Base-by-base conservation (phyloP, 2,329 filamentous ascomycete species). In the Hypoxylon sp. region DNA sequence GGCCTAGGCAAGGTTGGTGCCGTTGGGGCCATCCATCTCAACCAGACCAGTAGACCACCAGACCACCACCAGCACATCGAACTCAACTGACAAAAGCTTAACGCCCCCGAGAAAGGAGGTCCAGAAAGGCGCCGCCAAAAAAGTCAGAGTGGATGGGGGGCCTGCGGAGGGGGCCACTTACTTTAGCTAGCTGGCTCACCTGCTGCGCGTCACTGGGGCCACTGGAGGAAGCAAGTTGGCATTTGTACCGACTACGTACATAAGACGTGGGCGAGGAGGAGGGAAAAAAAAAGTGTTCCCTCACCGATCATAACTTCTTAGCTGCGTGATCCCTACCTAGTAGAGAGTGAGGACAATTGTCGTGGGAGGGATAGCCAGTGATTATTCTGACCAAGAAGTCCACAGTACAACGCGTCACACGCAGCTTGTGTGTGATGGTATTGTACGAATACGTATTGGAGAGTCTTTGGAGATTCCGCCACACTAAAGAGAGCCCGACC, bases 271-370 rank as follows among this genome's bases (percentile, higher is more conserved):
- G 55, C 58, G 36, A 45, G 48, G 52, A 67, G 36, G 46, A 69
- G 50, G 50, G 30, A 49, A 49, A 48, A 30, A 30, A 67, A 45
- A 43, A 69, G 60, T 53, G 59, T 56, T 67, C 64, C 61, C 67
- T 65, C 67, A 63, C 67, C 67, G 68, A 68, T 65, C 56, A 49
- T 65, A 46, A 17, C 53, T 70, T 65, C 67, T 43, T 67, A 72
- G 69, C 64, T 62, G 67, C 68, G 69, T 60, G 63, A 69, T 74
- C 73, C 69, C 69, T 70, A 69, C 67, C 68, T 63, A 63, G 63
- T 48, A 48, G 13, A 67, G 25, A 41, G 38, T 17, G 38, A n/a
- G 17, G 38, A 11, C 38, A 43, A 19, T 43, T 43, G 38, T 62
- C 61, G 63, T 41, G 60, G 45, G 63, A 66, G 53, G 60, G 61